Percentiles rank a stretch among this genome's conserved stretches.
Evolutionary conservation across 2,329 filamentous ascomycete genomes (phyloP).

Genomic region (Fusarium palustre): DNA sequence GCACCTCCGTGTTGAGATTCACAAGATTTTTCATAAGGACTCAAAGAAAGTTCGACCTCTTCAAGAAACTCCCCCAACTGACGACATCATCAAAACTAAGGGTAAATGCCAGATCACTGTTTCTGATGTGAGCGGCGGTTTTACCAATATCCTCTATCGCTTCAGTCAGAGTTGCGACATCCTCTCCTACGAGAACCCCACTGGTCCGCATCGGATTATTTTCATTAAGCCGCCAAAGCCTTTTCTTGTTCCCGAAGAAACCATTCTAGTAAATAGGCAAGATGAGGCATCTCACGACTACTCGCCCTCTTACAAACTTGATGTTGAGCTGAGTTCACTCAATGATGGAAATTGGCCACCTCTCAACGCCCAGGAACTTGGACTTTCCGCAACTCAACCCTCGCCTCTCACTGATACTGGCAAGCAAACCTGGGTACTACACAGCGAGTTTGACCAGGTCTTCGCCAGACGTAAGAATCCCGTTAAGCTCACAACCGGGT

Average conservation of each 20-base stretch:
- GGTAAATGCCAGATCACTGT: constrained; percentile 55
- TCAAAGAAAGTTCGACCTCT: constrained; percentile 53
- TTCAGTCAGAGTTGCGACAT: constrained; percentile 67
- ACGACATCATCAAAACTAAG: constrained; percentile 49
- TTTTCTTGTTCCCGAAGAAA: constrained; percentile 65
- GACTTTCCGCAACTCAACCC: constrained; percentile 39
- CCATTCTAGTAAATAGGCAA: constrained; percentile 61
- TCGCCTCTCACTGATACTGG: constrained; percentile 35
- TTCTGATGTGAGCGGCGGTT: constrained; percentile 51
- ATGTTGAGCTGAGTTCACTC: constrained; percentile 65
- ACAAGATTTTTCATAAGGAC: constrained; percentile 65
- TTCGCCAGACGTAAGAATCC: constrained; percentile 57
- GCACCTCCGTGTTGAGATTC: constrained; percentile 64
- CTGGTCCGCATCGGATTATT: constrained; percentile 60
- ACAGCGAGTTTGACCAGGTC: constrained; percentile 56
- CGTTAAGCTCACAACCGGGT: constrained; percentile 46
- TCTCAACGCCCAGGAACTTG: constrained; percentile 54
- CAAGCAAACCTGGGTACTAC: constrained; percentile 55
- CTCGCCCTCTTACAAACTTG: constrained; percentile 62
- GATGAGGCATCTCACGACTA: constrained; percentile 62
- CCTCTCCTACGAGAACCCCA: constrained; percentile 61
- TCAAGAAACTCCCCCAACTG: constrained; percentile 47
- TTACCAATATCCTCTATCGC: constrained; percentile 61
- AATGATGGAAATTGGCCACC: constrained; percentile 66
- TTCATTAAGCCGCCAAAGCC: constrained; percentile 62